A percentile compares a stretch with the other conserved stretches of the same genome.
These are phyloP conservation scores for Chlorella sp. DNA, from an alignment of 139 green algal genomes.

Conservation along the genomic window DNA sequence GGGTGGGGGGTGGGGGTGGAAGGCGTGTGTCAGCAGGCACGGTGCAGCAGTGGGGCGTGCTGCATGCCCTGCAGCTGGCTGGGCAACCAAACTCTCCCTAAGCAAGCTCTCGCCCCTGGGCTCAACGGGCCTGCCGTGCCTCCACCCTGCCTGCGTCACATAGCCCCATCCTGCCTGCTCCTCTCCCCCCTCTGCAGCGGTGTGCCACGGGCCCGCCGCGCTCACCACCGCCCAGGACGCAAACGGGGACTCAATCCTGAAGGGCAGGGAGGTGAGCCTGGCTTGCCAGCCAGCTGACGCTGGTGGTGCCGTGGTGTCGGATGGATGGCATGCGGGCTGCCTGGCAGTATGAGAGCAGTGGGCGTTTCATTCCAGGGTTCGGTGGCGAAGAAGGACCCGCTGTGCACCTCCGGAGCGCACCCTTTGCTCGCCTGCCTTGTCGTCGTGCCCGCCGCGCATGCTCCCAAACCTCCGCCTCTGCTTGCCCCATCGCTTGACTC, in stretches of 20 bases:
- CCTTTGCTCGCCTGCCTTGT: too few species aligned
- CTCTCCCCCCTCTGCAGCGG: slow-evolving; percentile 15
- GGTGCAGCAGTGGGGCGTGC: too few species aligned
- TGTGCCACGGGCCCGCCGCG: slow-evolving; percentile 55
- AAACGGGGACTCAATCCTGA: slow-evolving; percentile 49
- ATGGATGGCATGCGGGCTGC: too few species aligned
- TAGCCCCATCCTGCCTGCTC: neutral
- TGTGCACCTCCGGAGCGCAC: too few species aligned
- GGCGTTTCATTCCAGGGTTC: too few species aligned
- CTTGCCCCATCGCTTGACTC: neutral
- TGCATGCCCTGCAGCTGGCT: neutral
- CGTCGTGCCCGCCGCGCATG: too few species aligned
- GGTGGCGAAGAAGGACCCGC: too few species aligned
- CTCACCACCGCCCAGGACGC: slow-evolving; percentile 37
- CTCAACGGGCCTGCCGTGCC: neutral
- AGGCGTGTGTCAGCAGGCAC: too few species aligned
- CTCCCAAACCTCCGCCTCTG: neutral
- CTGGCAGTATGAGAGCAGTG: too few species aligned
- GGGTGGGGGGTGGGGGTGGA: neutral
- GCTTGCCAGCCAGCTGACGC: neutral
- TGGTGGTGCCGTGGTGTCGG: too few species aligned
- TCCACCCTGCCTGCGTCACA: neutral
- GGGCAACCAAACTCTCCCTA: neutral
- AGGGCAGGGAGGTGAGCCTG: slow-evolving; percentile 42
- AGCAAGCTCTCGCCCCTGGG: neutral